Evolutionary conservation across 2,329 filamentous ascomycete species (phyloP).

Genomic region (Claviceps maximensis): DNA sequence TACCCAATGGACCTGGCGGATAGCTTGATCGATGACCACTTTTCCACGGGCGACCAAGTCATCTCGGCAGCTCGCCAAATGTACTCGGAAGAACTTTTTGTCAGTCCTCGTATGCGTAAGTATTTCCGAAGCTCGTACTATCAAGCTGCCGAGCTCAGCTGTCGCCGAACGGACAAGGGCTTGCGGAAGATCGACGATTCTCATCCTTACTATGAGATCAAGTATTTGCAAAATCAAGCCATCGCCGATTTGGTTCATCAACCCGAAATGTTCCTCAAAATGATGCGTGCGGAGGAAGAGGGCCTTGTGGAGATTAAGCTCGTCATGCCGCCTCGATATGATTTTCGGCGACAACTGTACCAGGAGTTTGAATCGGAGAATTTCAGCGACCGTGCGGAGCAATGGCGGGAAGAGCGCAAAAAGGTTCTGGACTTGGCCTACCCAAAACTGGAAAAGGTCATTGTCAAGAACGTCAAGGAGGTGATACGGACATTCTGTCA

Average conservation of each 20-base stretch:
- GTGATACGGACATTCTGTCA: slow-evolving; percentile 88
- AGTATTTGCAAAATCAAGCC: slow-evolving; percentile 85
- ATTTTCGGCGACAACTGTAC: slow-evolving; percentile 65
- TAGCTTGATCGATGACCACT: slow-evolving; percentile 57
- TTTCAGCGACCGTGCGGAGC: slow-evolving; percentile 85
- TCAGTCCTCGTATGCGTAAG: slow-evolving; percentile 80
- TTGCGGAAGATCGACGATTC: slow-evolving; percentile 86
- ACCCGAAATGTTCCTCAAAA: slow-evolving; percentile 86
- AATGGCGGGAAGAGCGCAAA: slow-evolving; percentile 81
- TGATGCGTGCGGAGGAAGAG: slow-evolving; percentile 94
- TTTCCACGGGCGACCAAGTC: slow-evolving; percentile 62
- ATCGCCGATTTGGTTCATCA: slow-evolving; percentile 67
- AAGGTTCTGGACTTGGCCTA: slow-evolving; percentile 76
- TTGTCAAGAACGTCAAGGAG: slow-evolving; percentile 88
- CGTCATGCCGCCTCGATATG: slow-evolving; percentile 58
- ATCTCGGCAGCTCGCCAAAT: slow-evolving; percentile 70
- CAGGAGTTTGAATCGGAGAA: slow-evolving; percentile 87
- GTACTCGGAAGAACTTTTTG: slow-evolving; percentile 81
- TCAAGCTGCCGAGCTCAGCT: slow-evolving; percentile 70
- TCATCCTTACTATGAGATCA: slow-evolving; percentile 94
- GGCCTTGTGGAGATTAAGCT: slow-evolving; percentile 79
- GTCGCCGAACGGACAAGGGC: slow-evolving; percentile 85
- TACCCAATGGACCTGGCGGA: slow-evolving; percentile 82
- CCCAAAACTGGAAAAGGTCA: slow-evolving; percentile 66
- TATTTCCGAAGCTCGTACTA: slow-evolving; percentile 77